Evolutionary conservation across 257 asterid genomes (phyloP).

Genomic region (Gentiana dahurica): DNA sequence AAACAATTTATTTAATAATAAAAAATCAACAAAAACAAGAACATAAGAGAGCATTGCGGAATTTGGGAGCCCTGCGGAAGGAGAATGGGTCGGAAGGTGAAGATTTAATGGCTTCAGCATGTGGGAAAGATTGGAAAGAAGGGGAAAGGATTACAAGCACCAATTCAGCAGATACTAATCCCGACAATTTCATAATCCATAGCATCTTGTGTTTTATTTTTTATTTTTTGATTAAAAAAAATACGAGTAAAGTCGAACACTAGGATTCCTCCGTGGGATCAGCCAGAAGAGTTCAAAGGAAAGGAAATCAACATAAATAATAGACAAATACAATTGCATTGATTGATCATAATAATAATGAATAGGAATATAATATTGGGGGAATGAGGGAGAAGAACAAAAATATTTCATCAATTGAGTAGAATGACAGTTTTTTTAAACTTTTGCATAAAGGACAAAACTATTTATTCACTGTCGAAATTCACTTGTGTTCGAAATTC

Average conservation of each 20-base stretch:
- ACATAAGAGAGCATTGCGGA: slow-evolving; percentile 31
- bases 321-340: no score
- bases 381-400: no score
- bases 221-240: slow-evolving; percentile 17
- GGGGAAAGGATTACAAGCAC: slow-evolving; percentile 64
- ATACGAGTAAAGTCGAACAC: slow-evolving; percentile 33
- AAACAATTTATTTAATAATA: no score
- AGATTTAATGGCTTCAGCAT: slow-evolving; percentile 88
- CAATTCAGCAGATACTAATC: slow-evolving; percentile 70
- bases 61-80: slow-evolving; percentile 1
- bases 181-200: slow-evolving; percentile 65
- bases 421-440: no score
- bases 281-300: slow-evolving; percentile 26
- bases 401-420: no score
- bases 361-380: no score
- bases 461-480: no score
- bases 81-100: slow-evolving; percentile 33
- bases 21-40: no score
- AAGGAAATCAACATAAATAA: no score
- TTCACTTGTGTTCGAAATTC: no score
- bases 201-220: slow-evolving; percentile 37
- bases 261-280: slow-evolving; percentile 37
- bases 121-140: slow-evolving; percentile 77
- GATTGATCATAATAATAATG: no score
- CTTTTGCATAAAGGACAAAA: no score